Base-by-base conservation (phyloP, 768 basidiomycete genomes). In the Mycena amicta region DNA sequence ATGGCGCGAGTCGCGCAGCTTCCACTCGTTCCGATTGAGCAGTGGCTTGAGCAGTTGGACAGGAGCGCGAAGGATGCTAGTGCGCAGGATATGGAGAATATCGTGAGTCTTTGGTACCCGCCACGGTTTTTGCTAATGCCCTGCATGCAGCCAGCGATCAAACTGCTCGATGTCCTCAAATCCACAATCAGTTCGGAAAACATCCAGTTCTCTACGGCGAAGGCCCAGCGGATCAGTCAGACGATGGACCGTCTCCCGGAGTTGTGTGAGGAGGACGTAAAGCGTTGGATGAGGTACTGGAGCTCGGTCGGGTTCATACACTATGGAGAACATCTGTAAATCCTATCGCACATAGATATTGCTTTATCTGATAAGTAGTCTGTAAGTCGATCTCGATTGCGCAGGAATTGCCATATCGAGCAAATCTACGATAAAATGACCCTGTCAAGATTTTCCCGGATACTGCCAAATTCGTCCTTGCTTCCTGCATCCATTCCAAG, bases 271-370 rank as follows among this genome's bases (percentile, higher is more conserved):
- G 57, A 47, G 2, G 57, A 58, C 28, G 52, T 22, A 1, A 28
- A 22, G 13, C 23, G 20, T 18, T 58, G 52, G 57, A 58, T 58
- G 52, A 4, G 43, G 16, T 58, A 52, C 20, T 58, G 50, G 50
- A 33, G 33, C 33, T 8, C 33, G 33, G 33, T 18, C 33, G 33
- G 33, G 33, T 37, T 37, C 33, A 37, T 37, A n/a, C n/a, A n/a
- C n/a, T n/a, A n/a, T n/a, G n/a, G n/a, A n/a, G n/a, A n/a, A n/a
- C n/a, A n/a, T n/a, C n/a, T n/a, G n/a, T n/a, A n/a, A n/a, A n/a
- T n/a, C n/a, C n/a, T n/a, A n/a, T n/a, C n/a, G n/a, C n/a, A n/a
- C n/a, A n/a, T n/a, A n/a, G n/a, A n/a, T n/a, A n/a, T n/a, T n/a
- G n/a, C n/a, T n/a, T n/a, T n/a, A n/a, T n/a, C n/a, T n/a, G n/a